Evolutionary conservation across 2,329 filamentous ascomycete species (phyloP).

Genomic region (Exutisphaerella laricina): DNA sequence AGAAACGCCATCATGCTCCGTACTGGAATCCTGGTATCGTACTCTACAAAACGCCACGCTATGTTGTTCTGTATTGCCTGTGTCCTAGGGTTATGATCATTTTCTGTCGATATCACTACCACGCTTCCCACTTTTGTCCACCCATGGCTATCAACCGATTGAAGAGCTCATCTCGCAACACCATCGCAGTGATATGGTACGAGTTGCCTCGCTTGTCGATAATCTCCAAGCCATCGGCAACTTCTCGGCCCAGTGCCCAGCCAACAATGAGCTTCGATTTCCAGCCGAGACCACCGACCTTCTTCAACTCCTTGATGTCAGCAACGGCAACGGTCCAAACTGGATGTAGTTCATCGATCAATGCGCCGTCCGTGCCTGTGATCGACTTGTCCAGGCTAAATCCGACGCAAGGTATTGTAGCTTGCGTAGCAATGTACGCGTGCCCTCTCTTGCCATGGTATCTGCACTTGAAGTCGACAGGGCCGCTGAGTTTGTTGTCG

Average conservation of each 20-base stretch:
- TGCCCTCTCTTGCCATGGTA: constrained; percentile 67
- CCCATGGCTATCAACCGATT: constrained; percentile 73
- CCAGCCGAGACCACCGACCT: constrained; percentile 77
- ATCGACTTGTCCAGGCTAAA: constrained; percentile 54
- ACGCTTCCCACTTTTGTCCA: constrained; percentile 76
- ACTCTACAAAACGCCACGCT: background rate
- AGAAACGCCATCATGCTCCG: too few species aligned
- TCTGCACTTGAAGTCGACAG: constrained; percentile 69
- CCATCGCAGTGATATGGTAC: constrained; percentile 64
- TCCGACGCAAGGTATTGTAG: constrained; percentile 62
- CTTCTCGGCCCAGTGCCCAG: constrained; percentile 67
- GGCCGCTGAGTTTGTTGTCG: constrained; percentile 51
- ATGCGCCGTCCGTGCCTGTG: constrained; percentile 41
- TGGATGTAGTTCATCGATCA: constrained; percentile 51
- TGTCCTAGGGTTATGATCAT: background rate
- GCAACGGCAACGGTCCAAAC: constrained; percentile 65
- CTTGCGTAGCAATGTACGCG: constrained; percentile 62
- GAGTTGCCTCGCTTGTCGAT: constrained; percentile 51
- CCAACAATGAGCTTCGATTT: constrained; percentile 78
- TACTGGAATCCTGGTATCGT: constrained; percentile 1
- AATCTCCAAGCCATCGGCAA: constrained; percentile 70
- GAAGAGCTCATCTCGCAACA: constrained; percentile 70
- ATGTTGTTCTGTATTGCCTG: constrained; percentile 13
- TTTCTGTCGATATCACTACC: constrained; percentile 42
- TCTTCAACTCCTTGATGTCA: constrained; percentile 68